Evolutionary conservation across 2,329 filamentous ascomycete genomes (phyloP).

Genomic region (Arthrobotrys sinensis): DNA sequence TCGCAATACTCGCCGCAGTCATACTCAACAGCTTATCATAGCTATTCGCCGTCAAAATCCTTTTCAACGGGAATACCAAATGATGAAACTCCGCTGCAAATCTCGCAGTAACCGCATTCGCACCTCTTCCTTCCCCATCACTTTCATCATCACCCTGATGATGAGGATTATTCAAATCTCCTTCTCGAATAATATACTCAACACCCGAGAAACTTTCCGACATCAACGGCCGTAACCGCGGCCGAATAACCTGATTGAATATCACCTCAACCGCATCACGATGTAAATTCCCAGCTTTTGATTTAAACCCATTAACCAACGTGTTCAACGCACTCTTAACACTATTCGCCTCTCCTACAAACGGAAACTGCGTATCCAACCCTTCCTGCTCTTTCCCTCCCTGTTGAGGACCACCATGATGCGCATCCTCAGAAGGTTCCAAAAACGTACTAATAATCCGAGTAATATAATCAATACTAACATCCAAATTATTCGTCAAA

Average conservation of each 20-base stretch:
- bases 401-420: slow-evolving; percentile 11
- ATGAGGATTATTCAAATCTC: slow-evolving; percentile 67
- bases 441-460: slow-evolving; percentile 79
- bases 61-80: slow-evolving; percentile 85
- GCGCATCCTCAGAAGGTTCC: slow-evolving; percentile 27
- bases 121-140: slow-evolving; percentile 67
- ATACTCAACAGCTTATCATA: slow-evolving; percentile 82
- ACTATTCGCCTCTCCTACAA: slow-evolving; percentile 80
- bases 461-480: slow-evolving; percentile 89
- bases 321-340: slow-evolving; percentile 78
- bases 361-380: slow-evolving; percentile 81
- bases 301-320: slow-evolving; percentile 80
- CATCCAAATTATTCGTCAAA: slow-evolving; percentile 94
- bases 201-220: slow-evolving; percentile 91
- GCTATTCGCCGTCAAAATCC: slow-evolving; percentile 83
- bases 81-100: slow-evolving; percentile 90
- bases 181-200: slow-evolving; percentile 82
- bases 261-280: slow-evolving; percentile 87
- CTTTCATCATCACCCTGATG: slow-evolving; percentile 68
- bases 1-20: slow-evolving; percentile 81
- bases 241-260: slow-evolving; percentile 88
- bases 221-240: slow-evolving; percentile 85
- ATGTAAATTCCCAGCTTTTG: slow-evolving; percentile 85
- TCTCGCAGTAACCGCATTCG: slow-evolving; percentile 81
- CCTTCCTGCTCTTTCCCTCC: slow-evolving; percentile 59